Percentiles rank a stretch among this genome's conserved stretches.
Evolutionary conservation across 306 rosid species (phyloP).

Genomic region (Acmispon strigosus): DNA sequence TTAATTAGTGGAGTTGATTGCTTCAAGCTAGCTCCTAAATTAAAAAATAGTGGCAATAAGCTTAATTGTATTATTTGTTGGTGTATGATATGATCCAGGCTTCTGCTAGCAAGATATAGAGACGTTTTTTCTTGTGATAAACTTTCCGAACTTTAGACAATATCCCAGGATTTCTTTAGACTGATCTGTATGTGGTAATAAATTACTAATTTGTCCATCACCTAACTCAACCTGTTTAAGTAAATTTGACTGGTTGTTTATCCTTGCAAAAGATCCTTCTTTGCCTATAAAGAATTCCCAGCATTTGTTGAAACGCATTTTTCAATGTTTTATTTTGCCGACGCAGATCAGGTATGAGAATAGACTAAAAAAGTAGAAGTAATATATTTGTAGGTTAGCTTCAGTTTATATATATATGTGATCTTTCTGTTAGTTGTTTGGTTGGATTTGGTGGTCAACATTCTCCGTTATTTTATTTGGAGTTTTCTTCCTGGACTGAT

Average conservation of each 20-base stretch:
- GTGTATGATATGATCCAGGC: no score
- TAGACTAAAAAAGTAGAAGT: neutral
- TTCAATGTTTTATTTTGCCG: neutral
- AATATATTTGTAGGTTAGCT: neutral
- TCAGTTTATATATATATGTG: neutral
- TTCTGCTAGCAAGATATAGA: neutral
- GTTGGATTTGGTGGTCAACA: neutral
- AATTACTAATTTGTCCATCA: neutral
- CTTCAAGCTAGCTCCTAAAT: neutral
- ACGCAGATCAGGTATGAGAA: neutral
- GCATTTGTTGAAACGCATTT: slow-evolving; percentile 6
- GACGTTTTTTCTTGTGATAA: neutral
- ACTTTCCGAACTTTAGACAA: neutral
- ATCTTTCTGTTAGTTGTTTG: neutral
- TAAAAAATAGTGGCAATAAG: neutral
- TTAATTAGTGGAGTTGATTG: slow-evolving; percentile 6
- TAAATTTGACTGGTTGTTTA: neutral
- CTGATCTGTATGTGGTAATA: neutral
- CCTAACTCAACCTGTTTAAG: neutral
- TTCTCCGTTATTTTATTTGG: neutral
- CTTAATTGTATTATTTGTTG: neutral
- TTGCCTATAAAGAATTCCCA: neutral
- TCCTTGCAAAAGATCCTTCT: neutral
- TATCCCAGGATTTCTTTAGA: neutral
- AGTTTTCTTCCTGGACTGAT: neutral